Base-by-base conservation (phyloP, 768 basidiomycete genomes). In the Lentinula raphanica region DNA sequence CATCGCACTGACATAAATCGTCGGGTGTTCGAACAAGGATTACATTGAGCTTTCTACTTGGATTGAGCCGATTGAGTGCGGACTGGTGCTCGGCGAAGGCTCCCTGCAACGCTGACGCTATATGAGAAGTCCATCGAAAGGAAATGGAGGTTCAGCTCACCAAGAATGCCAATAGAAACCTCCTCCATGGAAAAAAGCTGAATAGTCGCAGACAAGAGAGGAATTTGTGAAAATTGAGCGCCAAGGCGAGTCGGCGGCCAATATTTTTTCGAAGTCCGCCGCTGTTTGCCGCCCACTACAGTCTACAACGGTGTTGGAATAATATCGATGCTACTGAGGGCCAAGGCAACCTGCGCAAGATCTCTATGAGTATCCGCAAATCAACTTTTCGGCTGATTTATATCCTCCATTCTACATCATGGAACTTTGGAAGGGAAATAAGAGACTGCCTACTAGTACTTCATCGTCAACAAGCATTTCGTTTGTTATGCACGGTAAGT, bases 71-170 rank as follows among this genome's bases (percentile, higher is more conserved):
- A 68, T 87, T 79, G 29, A 93, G 79, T 61, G 83, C 84, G 28
- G 74, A 71, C 69, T 90, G 81, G 70, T 98, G 95, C 72, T 98
- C 95, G 15, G 81, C 78, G 69, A 98, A 97, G 8, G 94, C 94
- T 44, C 95, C 95, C 70, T 97, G 95, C 39, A 98, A 79, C 36
- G 95, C 95, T 93, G 66, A 27, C 13, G 13, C 31, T n/a, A 27
- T 36, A n/a, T 13, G 25, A 40, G 2, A 13, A 31, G 5, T 15
- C 19, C 11, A 56, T 32, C 29, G 1, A 29, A 31, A 23, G 3
- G 35, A n/a, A 7, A 1, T 31, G 19, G 13, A 25, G 2, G 49
- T 23, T 3, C 4, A 3, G 19, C 38, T 40, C 28, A 56, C 54
- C 54, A n/a, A 56, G 54, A 29, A 56, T 45, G 1, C 54, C 54